Base-by-base conservation (phyloP, 441 rosid species). In the Eutrema salsugineum region DNA sequence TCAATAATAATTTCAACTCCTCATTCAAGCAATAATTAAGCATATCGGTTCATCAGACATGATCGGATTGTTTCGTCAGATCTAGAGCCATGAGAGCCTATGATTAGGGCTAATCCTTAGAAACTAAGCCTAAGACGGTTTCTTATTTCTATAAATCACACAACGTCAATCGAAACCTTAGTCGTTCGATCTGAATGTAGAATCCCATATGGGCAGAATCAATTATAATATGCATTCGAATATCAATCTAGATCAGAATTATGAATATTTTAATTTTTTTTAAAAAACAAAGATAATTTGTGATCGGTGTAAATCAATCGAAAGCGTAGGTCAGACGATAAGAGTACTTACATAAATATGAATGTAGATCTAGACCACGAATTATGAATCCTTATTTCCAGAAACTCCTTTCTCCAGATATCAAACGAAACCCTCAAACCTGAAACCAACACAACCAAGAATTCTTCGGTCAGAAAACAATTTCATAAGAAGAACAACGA, bases 401-500 rank as follows among this genome's bases (percentile, higher is more conserved):
- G 57, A 72, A 32, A 53, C 63, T 42, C 63, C 61, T 46, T 44
- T 65, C 1, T 36, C 74, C 70, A 75, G 71, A 63, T 76, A 69
- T 22, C 75, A 69, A 69, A 66, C 35, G 61, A 64, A 70, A 70
- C 70, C 20, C 70, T 75, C 70, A 69, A 76, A 70, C 71, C 79
- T 70, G 76, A 58, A 66, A 49, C 14, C 28, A 4, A 8, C 35
- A 17, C 6, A 54, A 44, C 6, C 28, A 47, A 50, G n/a, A 63
- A 20, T 27, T 50, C 11, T n/a, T 6, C 51, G 28, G 46, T 54
- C 3, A 22, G 15, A 50, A 19, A 58, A 24, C 42, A 51, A 16
- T 1, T 30, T n/a, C 6, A 8, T 2, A 42, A 40, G 2, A 40
- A 6, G 12, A 17, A 32, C 9, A 44, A 22, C 8, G 8, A 17